Evolutionary conservation across 495 filamentous ascomycete genomes (phyloP).

Genomic region (Terfezia claveryi): DNA sequence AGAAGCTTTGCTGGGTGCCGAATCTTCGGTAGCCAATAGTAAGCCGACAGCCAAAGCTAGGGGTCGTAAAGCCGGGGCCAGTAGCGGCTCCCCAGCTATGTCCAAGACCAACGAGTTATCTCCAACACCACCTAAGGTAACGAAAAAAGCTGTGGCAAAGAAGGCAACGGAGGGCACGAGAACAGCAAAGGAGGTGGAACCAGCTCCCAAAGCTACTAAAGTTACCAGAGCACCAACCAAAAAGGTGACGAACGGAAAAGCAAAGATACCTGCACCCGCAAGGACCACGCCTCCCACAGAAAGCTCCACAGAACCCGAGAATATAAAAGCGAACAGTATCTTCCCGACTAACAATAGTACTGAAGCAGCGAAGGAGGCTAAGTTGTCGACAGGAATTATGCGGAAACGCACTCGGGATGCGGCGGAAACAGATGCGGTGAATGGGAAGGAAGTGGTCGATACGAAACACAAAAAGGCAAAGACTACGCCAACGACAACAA

Average conservation of each 20-base stretch:
- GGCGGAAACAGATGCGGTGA: background rate
- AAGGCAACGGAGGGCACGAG: background rate
- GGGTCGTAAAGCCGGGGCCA: background rate
- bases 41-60: background rate
- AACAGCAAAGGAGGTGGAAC: background rate
- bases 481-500: background rate
- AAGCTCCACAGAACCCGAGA: background rate
- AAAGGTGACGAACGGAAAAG: background rate
- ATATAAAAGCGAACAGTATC: background rate
- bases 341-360: background rate
- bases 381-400: background rate
- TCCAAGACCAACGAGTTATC: background rate
- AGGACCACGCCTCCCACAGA: background rate
- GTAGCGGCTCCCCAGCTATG: background rate
- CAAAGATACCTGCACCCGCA: background rate
- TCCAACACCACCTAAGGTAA: background rate
- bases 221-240: background rate
- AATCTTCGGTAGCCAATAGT: background rate
- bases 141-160: slow-evolving; percentile 1
- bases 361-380: background rate
- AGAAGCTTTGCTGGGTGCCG: background rate
- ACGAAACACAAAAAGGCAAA: background rate
- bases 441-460: background rate
- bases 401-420: background rate
- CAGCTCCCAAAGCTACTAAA: background rate